A percentile compares a stretch with the other conserved stretches of the same genome.
phyloP scores from a whole-genome alignment of 352 stramenopile genomes.

The Globisporangium iwayamae region DNA sequence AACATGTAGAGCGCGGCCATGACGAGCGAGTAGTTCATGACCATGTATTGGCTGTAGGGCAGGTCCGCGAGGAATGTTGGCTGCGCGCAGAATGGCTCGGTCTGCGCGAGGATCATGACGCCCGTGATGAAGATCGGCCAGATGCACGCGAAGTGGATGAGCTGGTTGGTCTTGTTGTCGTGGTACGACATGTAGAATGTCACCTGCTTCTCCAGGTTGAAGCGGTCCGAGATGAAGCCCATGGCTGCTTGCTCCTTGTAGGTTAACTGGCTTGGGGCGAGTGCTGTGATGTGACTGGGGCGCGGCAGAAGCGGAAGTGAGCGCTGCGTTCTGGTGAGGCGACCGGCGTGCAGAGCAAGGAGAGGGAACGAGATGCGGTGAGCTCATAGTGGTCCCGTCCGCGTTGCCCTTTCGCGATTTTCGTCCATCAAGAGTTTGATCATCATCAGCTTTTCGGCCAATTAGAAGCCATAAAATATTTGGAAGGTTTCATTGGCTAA shows the following conservation, averaged over 20 bases:
- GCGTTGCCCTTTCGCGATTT: neutral
- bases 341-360: neutral
- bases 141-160: conserved; percentile 62
- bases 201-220: conserved; percentile 57
- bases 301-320: conserved; percentile 7
- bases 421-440: neutral
- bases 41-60: conserved; percentile 31
- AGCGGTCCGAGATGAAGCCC: conserved; percentile 37
- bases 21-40: conserved; percentile 37
- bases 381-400: neutral
- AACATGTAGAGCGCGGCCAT: conserved; percentile 35
- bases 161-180: conserved; percentile 53
- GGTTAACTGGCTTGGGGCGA: neutral
- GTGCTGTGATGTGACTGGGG: neutral
- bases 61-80: conserved; percentile 22
- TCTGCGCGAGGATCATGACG: conserved; percentile 37
- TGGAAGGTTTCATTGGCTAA: neutral
- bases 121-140: conserved; percentile 58
- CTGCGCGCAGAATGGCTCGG: conserved; percentile 19
- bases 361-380: conserved; percentile 4
- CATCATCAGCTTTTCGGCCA: neutral
- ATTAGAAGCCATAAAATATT: neutral
- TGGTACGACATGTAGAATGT: conserved; percentile 71
- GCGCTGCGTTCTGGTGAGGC: neutral
- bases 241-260: neutral